These are phyloP conservation scores for Aquanectria penicillioides DNA, from an alignment of 2,329 filamentous ascomycete genomes.

Conservation along the genomic window DNA sequence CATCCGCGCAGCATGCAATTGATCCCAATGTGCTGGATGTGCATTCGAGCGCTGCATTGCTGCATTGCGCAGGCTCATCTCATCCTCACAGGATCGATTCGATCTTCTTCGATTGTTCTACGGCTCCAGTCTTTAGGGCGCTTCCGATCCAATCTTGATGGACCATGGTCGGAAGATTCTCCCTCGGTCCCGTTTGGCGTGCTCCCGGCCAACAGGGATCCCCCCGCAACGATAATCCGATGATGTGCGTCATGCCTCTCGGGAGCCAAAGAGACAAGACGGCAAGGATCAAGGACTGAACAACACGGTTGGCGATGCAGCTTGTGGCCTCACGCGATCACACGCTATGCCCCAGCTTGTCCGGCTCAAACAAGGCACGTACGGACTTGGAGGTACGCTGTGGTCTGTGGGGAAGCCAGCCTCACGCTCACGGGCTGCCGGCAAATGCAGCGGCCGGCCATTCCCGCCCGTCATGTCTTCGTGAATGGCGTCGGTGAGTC, in stretches of 20 bases:
- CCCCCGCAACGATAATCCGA: conserved; percentile 11
- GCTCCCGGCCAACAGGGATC: conserved; percentile 15
- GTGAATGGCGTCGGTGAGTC: background rate
- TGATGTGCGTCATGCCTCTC: conserved; percentile 16
- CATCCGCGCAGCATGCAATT: background rate
- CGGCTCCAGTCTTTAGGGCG: background rate
- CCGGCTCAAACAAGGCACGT: too few species aligned
- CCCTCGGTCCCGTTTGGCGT: background rate
- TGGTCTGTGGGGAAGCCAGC: conserved; percentile 10
- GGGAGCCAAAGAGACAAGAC: background rate
- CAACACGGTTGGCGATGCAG: conserved; percentile 6
- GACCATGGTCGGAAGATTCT: background rate
- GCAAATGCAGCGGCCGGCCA: conserved; percentile 14
- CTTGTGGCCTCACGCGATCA: conserved; percentile 7
- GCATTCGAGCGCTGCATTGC: background rate
- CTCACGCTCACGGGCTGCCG: background rate
- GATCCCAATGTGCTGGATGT: background rate
- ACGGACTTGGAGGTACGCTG: too few species aligned
- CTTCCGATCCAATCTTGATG: conserved; percentile 22
- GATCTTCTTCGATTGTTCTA: background rate
- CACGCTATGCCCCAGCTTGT: too few species aligned
- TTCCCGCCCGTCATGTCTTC: conserved; percentile 18
- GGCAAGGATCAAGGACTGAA: background rate
- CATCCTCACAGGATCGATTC: background rate
- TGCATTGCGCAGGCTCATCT: too few species aligned